These are phyloP conservation scores for Phytopythium cucurbitacearum DNA, from an alignment of 352 stramenopile species.

Conservation along the genomic window DNA sequence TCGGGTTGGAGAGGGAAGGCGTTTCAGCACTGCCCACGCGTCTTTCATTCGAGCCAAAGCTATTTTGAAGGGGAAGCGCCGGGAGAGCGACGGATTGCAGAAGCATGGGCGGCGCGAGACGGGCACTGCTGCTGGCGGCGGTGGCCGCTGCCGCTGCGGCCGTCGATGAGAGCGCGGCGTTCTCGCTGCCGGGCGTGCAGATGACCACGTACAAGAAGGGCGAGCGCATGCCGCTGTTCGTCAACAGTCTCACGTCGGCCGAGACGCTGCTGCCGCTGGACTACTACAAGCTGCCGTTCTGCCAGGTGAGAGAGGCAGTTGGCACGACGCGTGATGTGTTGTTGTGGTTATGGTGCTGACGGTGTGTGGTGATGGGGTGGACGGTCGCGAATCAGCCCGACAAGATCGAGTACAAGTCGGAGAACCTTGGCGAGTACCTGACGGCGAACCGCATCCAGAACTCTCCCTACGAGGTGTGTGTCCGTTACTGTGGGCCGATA, in stretches of 20 bases:
- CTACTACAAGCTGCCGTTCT: constrained; percentile 98
- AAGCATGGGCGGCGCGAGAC: constrained; percentile 18
- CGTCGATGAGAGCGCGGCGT: constrained; percentile 16
- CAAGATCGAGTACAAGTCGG: constrained; percentile 94
- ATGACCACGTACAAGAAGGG: constrained; percentile 87
- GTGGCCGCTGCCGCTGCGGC: constrained; percentile 7
- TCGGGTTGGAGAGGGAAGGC: too few relatives aligned
- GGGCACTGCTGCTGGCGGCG: constrained; percentile 18
- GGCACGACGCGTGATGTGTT: neutral
- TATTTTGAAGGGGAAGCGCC: too few relatives aligned
- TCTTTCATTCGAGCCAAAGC: constrained; percentile 7
- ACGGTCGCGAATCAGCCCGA: constrained; percentile 36
- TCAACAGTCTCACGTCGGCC: constrained; percentile 93
- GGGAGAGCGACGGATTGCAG: neutral
- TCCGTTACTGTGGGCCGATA: neutral
- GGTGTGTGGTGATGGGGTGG: neutral
- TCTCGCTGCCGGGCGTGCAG: constrained; percentile 83
- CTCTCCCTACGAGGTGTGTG: constrained; percentile 90
- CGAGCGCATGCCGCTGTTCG: constrained; percentile 87
- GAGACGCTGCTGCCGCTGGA: constrained; percentile 96
- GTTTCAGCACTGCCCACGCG: too few relatives aligned
- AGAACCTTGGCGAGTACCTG: constrained; percentile 99
- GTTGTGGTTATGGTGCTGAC: neutral
- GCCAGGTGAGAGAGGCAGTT: constrained; percentile 46
- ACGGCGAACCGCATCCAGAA: constrained; percentile 98